Percentiles rank a stretch among this genome's conserved stretches.
phyloP scores from a whole-genome alignment of 2,329 filamentous ascomycete genomes.

The Waltergamsia citrina region DNA sequence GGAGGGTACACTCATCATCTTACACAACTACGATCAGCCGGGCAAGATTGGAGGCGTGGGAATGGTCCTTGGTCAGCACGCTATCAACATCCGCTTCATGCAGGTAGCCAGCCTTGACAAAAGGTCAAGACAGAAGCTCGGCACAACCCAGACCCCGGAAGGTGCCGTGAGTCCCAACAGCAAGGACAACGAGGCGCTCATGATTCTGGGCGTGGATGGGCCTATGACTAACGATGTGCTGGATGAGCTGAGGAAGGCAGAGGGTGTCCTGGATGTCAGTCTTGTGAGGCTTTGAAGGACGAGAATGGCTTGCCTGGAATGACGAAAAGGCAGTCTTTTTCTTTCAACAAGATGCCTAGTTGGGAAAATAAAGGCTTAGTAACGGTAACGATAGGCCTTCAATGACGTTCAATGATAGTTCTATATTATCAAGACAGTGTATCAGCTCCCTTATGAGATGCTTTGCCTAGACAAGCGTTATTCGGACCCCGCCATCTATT shows the following conservation, averaged over 20 bases:
- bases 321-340: not conserved
- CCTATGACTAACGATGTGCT: slow-evolving; percentile 49
- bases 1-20: slow-evolving; percentile 64
- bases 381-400: too few relatives aligned
- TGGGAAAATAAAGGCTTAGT: not conserved
- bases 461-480: too few relatives aligned
- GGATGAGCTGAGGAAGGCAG: slow-evolving; percentile 33
- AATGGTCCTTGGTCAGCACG: slow-evolving; percentile 55
- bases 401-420: too few relatives aligned
- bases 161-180: slow-evolving; percentile 10
- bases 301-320: not conserved
- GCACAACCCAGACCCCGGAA: not conserved
- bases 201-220: slow-evolving; percentile 70
- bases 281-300: slow-evolving; percentile 32
- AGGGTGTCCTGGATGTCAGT: slow-evolving; percentile 47
- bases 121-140: slow-evolving; percentile 5
- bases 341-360: not conserved
- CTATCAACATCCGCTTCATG: slow-evolving; percentile 77
- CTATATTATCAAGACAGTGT: too few relatives aligned
- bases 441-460: too few relatives aligned
- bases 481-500: too few relatives aligned
- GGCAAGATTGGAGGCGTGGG: slow-evolving; percentile 79
- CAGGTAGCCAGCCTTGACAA: slow-evolving; percentile 49
- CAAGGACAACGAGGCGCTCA: slow-evolving; percentile 58
- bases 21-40: slow-evolving; percentile 72